Conservation (phyloP, 179 eudicot species). For the Sideroxylon spinosum region DNA sequence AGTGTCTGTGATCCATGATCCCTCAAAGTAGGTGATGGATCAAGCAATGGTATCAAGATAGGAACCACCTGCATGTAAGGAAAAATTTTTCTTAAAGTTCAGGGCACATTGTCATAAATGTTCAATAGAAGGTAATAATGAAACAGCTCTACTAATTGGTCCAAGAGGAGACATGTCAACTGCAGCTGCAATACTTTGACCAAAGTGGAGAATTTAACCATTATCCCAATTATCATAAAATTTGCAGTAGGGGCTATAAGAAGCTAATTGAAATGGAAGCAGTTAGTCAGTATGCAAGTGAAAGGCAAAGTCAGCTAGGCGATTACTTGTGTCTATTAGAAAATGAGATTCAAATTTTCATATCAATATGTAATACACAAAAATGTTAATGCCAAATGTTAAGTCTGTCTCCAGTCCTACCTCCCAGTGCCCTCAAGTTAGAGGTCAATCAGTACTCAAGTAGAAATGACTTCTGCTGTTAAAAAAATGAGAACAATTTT, state of each 20-base stretch:
- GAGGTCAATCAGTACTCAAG: not conserved
- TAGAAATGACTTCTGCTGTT: too few relatives aligned
- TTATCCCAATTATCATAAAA: not conserved
- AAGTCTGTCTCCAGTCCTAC: not conserved
- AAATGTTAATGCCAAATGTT: not conserved
- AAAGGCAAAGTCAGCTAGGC: too few relatives aligned
- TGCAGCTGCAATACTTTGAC: not conserved
- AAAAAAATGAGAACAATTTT: too few relatives aligned
- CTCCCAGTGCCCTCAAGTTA: not conserved
- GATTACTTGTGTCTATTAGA: too few relatives aligned
- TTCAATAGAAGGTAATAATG: conserved; percentile 1
- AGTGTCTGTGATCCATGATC: conserved; percentile 29
- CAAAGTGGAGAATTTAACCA: not conserved
- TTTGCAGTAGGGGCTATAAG: not conserved
- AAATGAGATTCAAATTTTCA: too few relatives aligned
- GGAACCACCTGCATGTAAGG: conserved; percentile 17
- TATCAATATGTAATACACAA: not conserved
- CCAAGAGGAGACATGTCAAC: not conserved
- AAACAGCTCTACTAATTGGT: conserved; percentile 3
- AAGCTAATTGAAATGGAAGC: not conserved
- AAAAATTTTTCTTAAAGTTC: not conserved
- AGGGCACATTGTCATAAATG: not conserved
- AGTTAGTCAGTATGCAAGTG: not conserved
- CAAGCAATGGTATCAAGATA: conserved; percentile 7
- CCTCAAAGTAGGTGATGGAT: conserved; percentile 5